phyloP scores from a whole-genome alignment of 768 basidiomycete species.

The Calocybe gangraenosa region DNA sequence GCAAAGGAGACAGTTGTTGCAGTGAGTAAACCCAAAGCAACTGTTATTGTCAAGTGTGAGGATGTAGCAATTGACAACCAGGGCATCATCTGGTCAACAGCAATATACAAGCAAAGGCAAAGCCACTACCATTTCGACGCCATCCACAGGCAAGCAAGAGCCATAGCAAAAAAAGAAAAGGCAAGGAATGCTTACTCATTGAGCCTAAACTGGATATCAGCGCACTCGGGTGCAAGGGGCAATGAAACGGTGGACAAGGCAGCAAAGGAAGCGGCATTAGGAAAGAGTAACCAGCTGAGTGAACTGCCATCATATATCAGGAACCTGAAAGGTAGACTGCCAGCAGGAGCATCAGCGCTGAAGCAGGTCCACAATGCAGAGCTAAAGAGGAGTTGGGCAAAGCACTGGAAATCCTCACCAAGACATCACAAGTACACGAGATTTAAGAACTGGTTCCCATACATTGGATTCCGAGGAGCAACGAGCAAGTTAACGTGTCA shows the following conservation, averaged over 20 bases:
- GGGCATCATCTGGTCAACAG: too few species aligned
- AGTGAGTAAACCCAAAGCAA: too few species aligned
- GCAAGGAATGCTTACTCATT: too few species aligned
- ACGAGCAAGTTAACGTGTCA: background rate
- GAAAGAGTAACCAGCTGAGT: background rate
- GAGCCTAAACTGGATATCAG: constrained; percentile 10
- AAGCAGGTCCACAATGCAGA: background rate
- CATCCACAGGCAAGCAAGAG: too few species aligned
- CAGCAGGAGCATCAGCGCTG: background rate
- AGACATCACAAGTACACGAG: background rate
- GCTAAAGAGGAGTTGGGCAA: background rate
- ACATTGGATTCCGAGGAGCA: background rate
- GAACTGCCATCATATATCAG: background rate
- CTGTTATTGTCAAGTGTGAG: too few species aligned
- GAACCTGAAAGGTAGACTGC: background rate
- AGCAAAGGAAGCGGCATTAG: constrained; percentile 12
- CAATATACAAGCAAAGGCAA: too few species aligned
- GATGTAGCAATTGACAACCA: too few species aligned
- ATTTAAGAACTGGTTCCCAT: background rate
- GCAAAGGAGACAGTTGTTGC: too few species aligned
- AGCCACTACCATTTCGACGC: too few species aligned
- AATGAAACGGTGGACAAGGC: constrained; percentile 14
- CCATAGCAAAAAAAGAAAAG: too few species aligned
- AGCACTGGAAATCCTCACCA: constrained; percentile 2
- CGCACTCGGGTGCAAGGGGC: constrained; percentile 9